These are phyloP conservation scores for Cerioporus squamosus DNA, from an alignment of 1,284 basidiomycete species.

Conservation along the genomic window DNA sequence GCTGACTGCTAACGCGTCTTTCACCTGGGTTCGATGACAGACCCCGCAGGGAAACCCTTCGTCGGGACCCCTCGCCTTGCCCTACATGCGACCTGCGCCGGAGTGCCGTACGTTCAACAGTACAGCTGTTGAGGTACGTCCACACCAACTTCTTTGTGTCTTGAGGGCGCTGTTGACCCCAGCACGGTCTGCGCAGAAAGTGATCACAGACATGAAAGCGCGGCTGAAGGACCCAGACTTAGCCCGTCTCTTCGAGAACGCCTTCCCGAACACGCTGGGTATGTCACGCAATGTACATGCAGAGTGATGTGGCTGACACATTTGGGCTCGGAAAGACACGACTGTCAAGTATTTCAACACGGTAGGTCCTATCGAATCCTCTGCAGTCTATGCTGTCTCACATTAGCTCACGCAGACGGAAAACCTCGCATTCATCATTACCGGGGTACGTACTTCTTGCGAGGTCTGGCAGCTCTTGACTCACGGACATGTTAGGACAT, in stretches of 20 bases:
- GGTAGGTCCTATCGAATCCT: slow-evolving; percentile 36
- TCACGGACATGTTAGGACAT: slow-evolving; percentile 54
- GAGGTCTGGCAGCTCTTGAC: not conserved
- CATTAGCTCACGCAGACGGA: slow-evolving; percentile 42
- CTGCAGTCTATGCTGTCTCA: no score
- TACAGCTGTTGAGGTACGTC: slow-evolving; percentile 65
- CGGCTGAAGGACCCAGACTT: slow-evolving; percentile 75
- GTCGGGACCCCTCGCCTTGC: slow-evolving; percentile 61
- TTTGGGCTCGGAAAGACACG: slow-evolving; percentile 51
- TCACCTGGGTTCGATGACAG: slow-evolving; percentile 33
- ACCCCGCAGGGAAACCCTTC: slow-evolving; percentile 63
- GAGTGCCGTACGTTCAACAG: slow-evolving; percentile 76
- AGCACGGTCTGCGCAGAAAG: slow-evolving; percentile 47
- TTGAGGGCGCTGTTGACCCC: not conserved
- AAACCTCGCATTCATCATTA: slow-evolving; percentile 78
- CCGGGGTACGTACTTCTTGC: slow-evolving; percentile 52
- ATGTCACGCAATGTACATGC: slow-evolving; percentile 11
- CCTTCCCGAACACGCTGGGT: slow-evolving; percentile 80
- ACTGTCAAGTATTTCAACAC: slow-evolving; percentile 74
- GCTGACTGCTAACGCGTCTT: not conserved
- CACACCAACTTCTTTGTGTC: not conserved
- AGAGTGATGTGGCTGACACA: not conserved
- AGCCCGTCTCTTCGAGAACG: slow-evolving; percentile 76
- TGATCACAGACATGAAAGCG: slow-evolving; percentile 70
- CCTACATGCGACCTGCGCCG: slow-evolving; percentile 71